Evolutionary conservation across 441 rosid species (phyloP), one percentile per base, ranked within the genome.

Genomic region (Adansonia grandidieri): DNA sequence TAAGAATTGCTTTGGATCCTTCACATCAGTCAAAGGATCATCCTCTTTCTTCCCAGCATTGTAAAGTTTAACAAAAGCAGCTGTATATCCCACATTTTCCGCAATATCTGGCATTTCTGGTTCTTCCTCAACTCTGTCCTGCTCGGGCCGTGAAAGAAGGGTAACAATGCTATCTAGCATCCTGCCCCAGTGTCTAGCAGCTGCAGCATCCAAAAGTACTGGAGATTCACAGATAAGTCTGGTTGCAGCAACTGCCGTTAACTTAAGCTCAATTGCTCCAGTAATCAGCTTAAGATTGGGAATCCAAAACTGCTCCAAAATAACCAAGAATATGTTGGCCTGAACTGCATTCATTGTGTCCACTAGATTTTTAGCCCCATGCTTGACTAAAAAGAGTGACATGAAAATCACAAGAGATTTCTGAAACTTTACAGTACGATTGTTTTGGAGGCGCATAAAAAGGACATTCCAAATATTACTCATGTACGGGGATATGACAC

Each of bases 341-440:
- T 96, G 98, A 80, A 94, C 97, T 20, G 89, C 75, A 82, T 96
- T 94, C 90, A 93, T 91, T 8, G 98, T 87, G 42, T 84, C 90
- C 54, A 85, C 90, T 61, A 96, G 95, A 82, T 80, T 80, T 79
- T 79, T 82, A 28, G 86, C 75, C 77, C 97, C 97, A 63, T 96
- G 99, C 86, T 91, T 91, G 82, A 96, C 91, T 91, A 94, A 66
- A 85, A 93, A 93, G 37, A 96, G 95, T 17, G 99, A 94, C 94
- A 92, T 87, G 78, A 93, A 94, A 76, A 96, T 85, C 82, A 92
- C 81, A 45, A 96, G 87, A 45, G 94, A 89, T 82, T 96, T 96
- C 64, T 82, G 84, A 85, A 93, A 91, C 86, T 91, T 96, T 51
- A 88, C 58, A 0, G 95, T 89, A 45, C 88, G 83, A 37, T 80